Evolutionary conservation across 2,329 filamentous ascomycete genomes (phyloP).

Genomic region (Pseudopyrenochaeta lycopersici): DNA sequence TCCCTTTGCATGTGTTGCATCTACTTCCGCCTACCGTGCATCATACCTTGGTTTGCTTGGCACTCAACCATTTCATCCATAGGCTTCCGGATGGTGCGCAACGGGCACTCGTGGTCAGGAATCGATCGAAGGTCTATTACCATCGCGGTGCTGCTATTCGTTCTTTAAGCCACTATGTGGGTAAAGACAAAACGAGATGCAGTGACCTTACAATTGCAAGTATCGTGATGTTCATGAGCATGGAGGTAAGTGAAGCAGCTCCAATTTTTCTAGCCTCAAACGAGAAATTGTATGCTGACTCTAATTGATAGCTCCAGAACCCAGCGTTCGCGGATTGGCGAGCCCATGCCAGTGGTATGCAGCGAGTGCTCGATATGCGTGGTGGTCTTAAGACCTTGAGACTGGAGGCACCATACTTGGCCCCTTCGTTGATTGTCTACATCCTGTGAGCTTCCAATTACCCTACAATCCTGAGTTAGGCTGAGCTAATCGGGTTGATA

Average conservation of each 20-base stretch:
- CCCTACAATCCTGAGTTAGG: no score
- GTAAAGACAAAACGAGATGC: slow-evolving; percentile 31
- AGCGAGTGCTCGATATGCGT: slow-evolving; percentile 36
- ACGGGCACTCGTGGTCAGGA: slow-evolving; percentile 10
- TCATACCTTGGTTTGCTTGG: slow-evolving; percentile 37
- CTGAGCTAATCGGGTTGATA: slow-evolving; percentile 8
- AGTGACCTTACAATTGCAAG: slow-evolving; percentile 37
- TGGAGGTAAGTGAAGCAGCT: slow-evolving; percentile 28
- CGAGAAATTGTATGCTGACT: background rate
- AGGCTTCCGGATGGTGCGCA: slow-evolving; percentile 19
- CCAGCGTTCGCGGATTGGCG: slow-evolving; percentile 33
- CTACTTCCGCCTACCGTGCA: slow-evolving; percentile 39
- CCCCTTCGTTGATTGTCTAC: slow-evolving; percentile 32
- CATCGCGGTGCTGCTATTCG: slow-evolving; percentile 41
- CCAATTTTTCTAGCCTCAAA: no score
- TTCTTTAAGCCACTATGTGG: slow-evolving; percentile 31
- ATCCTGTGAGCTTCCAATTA: slow-evolving; percentile 26
- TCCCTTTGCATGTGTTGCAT: slow-evolving; percentile 36
- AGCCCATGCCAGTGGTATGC: slow-evolving; percentile 35
- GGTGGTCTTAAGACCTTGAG: slow-evolving; percentile 34
- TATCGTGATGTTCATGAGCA: slow-evolving; percentile 39
- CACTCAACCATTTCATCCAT: slow-evolving; percentile 36
- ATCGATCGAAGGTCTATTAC: slow-evolving; percentile 34
- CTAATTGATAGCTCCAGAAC: slow-evolving; percentile 33
- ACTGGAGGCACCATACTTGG: slow-evolving; percentile 24